Percentiles rank a stretch among this genome's conserved stretches.
Conservation (phyloP, 371 early-diverging fungal genomes). For the Homolaphlyctis polyrhiza region DNA sequence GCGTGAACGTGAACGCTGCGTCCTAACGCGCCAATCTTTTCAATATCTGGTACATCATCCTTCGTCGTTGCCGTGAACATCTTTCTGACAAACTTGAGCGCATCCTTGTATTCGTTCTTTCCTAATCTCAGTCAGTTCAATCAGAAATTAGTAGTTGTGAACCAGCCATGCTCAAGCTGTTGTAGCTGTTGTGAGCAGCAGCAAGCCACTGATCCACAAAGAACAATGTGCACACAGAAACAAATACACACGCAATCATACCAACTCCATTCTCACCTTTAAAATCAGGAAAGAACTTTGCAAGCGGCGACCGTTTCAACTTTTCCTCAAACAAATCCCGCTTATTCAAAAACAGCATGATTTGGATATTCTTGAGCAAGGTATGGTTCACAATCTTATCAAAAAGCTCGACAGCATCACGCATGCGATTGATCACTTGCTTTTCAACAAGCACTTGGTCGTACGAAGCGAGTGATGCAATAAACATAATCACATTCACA, state of each 20-base stretch:
- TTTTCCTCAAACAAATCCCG: slow-evolving; percentile 60
- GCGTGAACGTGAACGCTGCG: no score
- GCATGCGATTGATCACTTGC: slow-evolving; percentile 4
- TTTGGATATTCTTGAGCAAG: slow-evolving; percentile 57
- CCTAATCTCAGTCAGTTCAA: no score
- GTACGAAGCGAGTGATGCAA: slow-evolving; percentile 8
- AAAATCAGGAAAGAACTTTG: slow-evolving; percentile 34
- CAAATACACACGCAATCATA: no score
- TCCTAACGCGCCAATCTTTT: no score
- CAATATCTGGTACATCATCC: background rate
- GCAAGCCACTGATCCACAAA: background rate
- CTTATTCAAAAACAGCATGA: slow-evolving; percentile 64
- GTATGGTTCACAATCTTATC: slow-evolving; percentile 66
- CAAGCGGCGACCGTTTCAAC: slow-evolving; percentile 22
- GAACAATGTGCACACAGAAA: no score
- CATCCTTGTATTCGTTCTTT: background rate
- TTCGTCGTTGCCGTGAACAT: background rate
- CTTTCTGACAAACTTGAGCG: background rate
- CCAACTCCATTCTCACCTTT: slow-evolving; percentile 25
- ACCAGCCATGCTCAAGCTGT: background rate
- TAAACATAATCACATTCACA: slow-evolving; percentile 9
- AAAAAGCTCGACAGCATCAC: slow-evolving; percentile 58
- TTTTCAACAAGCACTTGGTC: slow-evolving; percentile 7
- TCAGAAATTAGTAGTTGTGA: background rate
- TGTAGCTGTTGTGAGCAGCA: background rate